Conservation (phyloP, 1,139 yeast species). For the Geotrichum klebahnii region DNA sequence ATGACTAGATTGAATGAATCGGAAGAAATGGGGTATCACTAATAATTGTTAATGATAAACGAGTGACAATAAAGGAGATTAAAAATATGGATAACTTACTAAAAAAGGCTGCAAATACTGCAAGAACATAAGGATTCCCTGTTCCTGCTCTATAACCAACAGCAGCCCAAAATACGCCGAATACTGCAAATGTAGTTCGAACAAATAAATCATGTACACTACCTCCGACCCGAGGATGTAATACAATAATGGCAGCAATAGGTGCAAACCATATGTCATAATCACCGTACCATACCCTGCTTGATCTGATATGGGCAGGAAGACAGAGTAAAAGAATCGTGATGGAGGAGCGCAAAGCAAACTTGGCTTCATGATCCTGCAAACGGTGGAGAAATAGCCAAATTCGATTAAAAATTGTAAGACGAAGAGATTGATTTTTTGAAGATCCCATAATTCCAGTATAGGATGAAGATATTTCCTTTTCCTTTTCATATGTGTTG, state of each 20-base stretch:
- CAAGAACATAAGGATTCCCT: constrained; percentile 43
- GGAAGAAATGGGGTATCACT: constrained; percentile 37
- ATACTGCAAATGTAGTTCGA: constrained; percentile 39
- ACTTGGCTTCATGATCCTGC: constrained; percentile 42
- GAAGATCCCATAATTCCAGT: constrained; percentile 10
- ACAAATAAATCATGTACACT: constrained; percentile 40
- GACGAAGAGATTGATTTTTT: constrained; percentile 21
- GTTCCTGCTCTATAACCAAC: constrained; percentile 43
- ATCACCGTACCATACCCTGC: constrained; percentile 43
- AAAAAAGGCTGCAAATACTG: constrained; percentile 42
- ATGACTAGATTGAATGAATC: constrained; percentile 36
- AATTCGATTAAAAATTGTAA: too few relatives aligned
- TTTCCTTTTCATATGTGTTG: constrained; percentile 5
- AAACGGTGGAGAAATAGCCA: constrained; percentile 41
- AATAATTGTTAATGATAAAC: background rate
- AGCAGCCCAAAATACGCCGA: constrained; percentile 49
- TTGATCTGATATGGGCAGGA: constrained; percentile 44
- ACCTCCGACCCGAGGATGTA: constrained; percentile 47
- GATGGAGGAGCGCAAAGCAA: constrained; percentile 44
- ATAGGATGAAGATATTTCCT: background rate
- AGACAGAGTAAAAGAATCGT: constrained; percentile 41
- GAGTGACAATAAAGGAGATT: background rate
- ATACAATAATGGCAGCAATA: constrained; percentile 40
- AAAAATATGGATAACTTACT: constrained; percentile 13
- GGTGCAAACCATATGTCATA: constrained; percentile 47